Base-by-base conservation (phyloP, 805 yeast species). In the Ogataea ramenticola region DNA sequence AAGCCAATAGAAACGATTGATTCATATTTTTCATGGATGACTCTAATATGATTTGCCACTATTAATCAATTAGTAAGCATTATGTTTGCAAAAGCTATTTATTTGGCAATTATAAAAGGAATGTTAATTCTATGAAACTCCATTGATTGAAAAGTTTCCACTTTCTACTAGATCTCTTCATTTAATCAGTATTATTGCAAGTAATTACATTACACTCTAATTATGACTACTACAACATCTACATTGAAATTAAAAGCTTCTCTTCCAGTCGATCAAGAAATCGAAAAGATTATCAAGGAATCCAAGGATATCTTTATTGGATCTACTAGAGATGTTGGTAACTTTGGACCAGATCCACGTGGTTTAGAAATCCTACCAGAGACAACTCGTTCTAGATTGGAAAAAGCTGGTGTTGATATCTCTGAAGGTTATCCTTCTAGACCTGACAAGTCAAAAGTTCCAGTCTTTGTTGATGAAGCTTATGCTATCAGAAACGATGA, bases 381-480 rank as follows among this genome's bases (percentile, higher is more conserved):
- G 30, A n/a, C 52, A 8, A 46, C 59, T 39, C 46, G 53, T n/a
- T 56, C 52, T 19, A 56, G 74, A 46, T 60, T 63, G 29, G 59
- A 53, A 15, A 61, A 60, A 41, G 58, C 60, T 32, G 68, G 68
- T 12, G 53, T 68, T 47, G 71, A 67, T 42, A 36, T 66, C 16
- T 51, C 63, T 2, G 39, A 60, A 21, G 74, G 74, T 19, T 70
- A 70, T 47, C 74, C 75, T 15, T 55, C 53, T 16, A 55, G 66
- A 45, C 72, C 74, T 8, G 55, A 55, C 27, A 51, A 48, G 43
- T 48, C 58, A 2, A 47, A 57, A 37, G 56, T 68, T 35, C 72
- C 74, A 4, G 54, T 58, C 21, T 70, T 54, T 49, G 49, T 68
- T 12, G 74, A 70, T 45, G 72, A 70, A 43, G 73, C 71, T 10